Evolutionary conservation across 768 basidiomycete genomes (phyloP).

Genomic region (Tulasnella sp.): DNA sequence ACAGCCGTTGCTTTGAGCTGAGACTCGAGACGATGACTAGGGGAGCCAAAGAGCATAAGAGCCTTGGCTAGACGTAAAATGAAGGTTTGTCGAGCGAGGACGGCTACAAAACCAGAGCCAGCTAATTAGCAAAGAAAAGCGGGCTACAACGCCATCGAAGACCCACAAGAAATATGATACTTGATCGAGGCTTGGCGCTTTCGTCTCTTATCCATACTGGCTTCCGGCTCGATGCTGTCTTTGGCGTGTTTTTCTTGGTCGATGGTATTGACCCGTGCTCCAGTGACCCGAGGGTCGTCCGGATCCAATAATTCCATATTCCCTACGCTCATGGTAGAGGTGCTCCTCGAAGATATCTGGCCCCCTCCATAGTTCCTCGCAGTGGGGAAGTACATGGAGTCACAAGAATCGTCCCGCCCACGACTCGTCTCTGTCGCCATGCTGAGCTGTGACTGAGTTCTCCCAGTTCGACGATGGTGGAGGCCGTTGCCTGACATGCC

Average conservation of each 20-base stretch:
- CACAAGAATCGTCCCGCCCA: constrained; percentile 16
- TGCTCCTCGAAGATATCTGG: not conserved
- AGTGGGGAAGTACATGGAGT: constrained; percentile 18
- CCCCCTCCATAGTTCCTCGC: constrained; percentile 14
- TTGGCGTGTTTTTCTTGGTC: constrained; percentile 59
- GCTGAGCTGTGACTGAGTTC: not conserved
- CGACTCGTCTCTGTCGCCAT: constrained; percentile 8
- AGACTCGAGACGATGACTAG: constrained; percentile 89
- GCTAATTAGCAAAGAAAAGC: not conserved
- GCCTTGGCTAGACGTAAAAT: constrained; percentile 79
- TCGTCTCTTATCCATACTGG: constrained; percentile 54
- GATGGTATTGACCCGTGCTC: constrained; percentile 43
- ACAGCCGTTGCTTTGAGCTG: constrained; percentile 84
- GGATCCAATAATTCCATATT: constrained; percentile 58
- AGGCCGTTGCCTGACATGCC: not conserved
- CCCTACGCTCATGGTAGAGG: constrained; percentile 23
- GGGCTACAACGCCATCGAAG: constrained; percentile 21
- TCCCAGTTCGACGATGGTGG: not conserved
- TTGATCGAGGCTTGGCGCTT: constrained; percentile 50
- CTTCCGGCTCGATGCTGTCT: constrained; percentile 56
- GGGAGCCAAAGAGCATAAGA: constrained; percentile 88
- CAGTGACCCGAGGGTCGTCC: constrained; percentile 69
- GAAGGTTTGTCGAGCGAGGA: constrained; percentile 78
- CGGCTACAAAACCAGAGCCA: constrained; percentile 45
- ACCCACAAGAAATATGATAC: constrained; percentile 67